A percentile compares a stretch with the other conserved stretches of the same genome.
Conservation (phyloP, 192 early-diverging fungal genomes). For the Entomortierella lignicola region DNA sequence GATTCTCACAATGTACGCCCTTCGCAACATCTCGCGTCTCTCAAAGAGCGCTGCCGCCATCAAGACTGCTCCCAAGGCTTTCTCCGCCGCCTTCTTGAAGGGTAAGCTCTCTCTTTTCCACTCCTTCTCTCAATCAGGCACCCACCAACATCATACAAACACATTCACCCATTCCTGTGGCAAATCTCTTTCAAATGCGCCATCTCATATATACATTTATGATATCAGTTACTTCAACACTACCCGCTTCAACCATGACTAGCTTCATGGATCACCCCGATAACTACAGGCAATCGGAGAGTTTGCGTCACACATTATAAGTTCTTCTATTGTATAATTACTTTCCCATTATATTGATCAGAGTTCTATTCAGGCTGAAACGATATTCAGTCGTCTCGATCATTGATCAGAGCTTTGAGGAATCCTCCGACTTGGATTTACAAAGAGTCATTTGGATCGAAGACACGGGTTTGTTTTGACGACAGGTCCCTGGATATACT, state of each 20-base stretch:
- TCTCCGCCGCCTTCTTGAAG: conserved; percentile 52
- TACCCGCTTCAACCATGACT: no score
- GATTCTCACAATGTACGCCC: conserved; percentile 28
- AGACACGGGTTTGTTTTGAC: not conserved
- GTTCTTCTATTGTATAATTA: no score
- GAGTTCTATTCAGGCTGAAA: no score
- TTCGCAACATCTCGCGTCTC: conserved; percentile 54
- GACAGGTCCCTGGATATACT: not conserved
- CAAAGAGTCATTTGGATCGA: not conserved
- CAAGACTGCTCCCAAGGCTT: conserved; percentile 52
- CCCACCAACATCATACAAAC: not conserved
- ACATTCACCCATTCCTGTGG: no score
- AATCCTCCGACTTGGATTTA: not conserved
- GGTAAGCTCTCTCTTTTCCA: conserved; percentile 27
- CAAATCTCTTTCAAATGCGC: no score
- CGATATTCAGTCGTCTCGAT: not conserved
- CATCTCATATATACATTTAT: no score
- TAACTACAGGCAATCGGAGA: no score
- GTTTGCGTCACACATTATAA: no score
- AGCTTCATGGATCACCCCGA: no score
- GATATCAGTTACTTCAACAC: no score
- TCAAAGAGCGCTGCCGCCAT: conserved; percentile 50
- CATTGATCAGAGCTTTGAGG: not conserved
- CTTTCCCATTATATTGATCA: no score
- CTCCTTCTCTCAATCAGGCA: not conserved